Conservation (phyloP, 371 early-diverging fungal genomes). For the Blakeslea trispora region DNA sequence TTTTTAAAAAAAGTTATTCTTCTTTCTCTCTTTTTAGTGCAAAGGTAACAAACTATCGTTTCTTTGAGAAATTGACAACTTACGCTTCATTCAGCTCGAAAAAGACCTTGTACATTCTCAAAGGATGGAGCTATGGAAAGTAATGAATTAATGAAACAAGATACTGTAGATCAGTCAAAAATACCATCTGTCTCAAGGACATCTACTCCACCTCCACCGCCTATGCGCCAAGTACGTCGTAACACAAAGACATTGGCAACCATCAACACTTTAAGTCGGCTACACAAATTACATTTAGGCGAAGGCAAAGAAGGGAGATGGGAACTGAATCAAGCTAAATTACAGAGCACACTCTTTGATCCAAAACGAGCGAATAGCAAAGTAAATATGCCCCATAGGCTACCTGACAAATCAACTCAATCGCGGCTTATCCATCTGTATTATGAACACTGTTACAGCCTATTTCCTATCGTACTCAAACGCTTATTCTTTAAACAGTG, state of each 20-base stretch:
- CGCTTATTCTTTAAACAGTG: constrained; percentile 32
- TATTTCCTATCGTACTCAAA: constrained; percentile 36
- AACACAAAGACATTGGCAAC: constrained; percentile 3
- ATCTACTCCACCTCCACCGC: constrained; percentile 1
- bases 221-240: not conserved
- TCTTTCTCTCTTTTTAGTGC: constrained; percentile 8
- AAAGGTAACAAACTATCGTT: constrained; percentile 7
- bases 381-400: not conserved
- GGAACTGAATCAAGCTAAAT: constrained; percentile 19
- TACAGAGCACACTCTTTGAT: not conserved
- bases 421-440: constrained; percentile 23
- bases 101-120: constrained; percentile 32
- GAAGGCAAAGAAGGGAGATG: constrained; percentile 37
- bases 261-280: constrained; percentile 3
- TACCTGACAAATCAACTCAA: constrained; percentile 21
- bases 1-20: not conserved
- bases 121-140: constrained; percentile 25
- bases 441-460: constrained; percentile 27
- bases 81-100: constrained; percentile 18
- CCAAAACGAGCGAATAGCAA: not conserved
- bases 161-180: not conserved
- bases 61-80: not conserved
- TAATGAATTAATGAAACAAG: constrained; percentile 1
- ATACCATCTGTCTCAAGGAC: not conserved
- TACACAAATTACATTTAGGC: constrained; percentile 16